Evolutionary conservation across 208 protist species (phyloP), one percentile per base, ranked within the genome.

Genomic region (Trypanosoma lewisi): DNA sequence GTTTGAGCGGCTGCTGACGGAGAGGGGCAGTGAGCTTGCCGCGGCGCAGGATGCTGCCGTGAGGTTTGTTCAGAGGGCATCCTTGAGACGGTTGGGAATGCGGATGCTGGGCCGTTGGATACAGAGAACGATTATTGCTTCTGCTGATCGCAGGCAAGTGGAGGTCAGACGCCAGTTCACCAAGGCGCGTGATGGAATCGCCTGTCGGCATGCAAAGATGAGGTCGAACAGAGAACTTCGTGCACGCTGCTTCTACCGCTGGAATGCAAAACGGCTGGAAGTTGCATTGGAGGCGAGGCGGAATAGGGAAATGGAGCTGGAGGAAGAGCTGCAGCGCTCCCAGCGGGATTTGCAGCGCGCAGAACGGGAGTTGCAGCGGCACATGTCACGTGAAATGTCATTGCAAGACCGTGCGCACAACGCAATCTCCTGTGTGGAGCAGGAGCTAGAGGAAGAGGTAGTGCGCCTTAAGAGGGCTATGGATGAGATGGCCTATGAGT

Each of bases 401-500:
- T 28, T 65, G 8, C 42, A 63, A 30, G 14, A 16, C 14, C 23
- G 45, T 6, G 11, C 37, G 58, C 7, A 37, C 42, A 34, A 71
- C 23, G 36, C 71, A 71, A 53, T 49, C 56, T 23, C 45, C 41
- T 3, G 23, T 61, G 25, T 71, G 57, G 21, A 63, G 52, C n/a
- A 57, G 71, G 73, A 70, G 49, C 63, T 64, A 36, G 67, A 80
- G 51, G 74, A 78, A 12, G 81, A 83, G 27, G 49, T 83, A 44
- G 37, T 41, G 25, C 70, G 75, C 14, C 63, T 89, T 42, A 70
- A 75, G 44, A 60, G 37, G 2, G 58, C 67, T n/a, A 63, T 89
- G 52, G 73, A 73, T 44, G 83, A 84, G 28, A 72, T 84, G 66
- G 76, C 74, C 14, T 42, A 65, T n/a, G 79, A 89, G 64, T 89